A percentile compares a stretch with the other conserved stretches of the same genome.
These are phyloP conservation scores for Sporobolomyces phaffii DNA, from an alignment of 768 basidiomycete genomes.

Conservation along the genomic window DNA sequence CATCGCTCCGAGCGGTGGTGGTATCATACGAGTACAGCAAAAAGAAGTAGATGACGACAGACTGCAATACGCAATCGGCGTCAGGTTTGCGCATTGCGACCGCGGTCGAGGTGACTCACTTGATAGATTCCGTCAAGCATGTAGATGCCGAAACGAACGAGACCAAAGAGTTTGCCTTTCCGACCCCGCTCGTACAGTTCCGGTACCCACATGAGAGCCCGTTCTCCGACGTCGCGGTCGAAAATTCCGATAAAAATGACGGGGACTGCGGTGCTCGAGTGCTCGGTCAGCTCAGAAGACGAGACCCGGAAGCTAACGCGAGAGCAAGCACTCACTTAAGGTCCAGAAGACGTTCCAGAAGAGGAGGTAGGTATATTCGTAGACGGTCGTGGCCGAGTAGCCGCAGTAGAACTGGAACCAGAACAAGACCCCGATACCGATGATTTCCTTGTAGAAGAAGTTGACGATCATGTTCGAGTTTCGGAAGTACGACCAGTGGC, in stretches of 20 bases:
- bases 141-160: conserved; percentile 66
- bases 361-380: conserved; percentile 59
- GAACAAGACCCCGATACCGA: conserved; percentile 64
- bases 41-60: conserved; percentile 83
- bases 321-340: conserved; percentile 28
- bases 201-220: conserved; percentile 80
- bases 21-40: conserved; percentile 71
- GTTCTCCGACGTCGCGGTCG: conserved; percentile 78
- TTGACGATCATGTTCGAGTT: conserved; percentile 96
- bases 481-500: conserved; percentile 95
- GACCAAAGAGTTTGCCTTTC: conserved; percentile 77
- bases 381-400: conserved; percentile 78
- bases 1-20: conserved; percentile 69
- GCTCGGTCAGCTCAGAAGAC: too few species aligned
- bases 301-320: too few species aligned
- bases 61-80: too few species aligned
- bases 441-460: conserved; percentile 99
- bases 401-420: conserved; percentile 97
- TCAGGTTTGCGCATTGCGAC: too few species aligned
- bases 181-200: conserved; percentile 81
- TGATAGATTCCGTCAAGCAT: conserved; percentile 83
- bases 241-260: conserved; percentile 97
- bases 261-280: conserved; percentile 63
- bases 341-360: conserved; percentile 99
- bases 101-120: conserved; percentile 50